phyloP scores from a whole-genome alignment of 805 yeast species.

The Candida succiphila region DNA sequence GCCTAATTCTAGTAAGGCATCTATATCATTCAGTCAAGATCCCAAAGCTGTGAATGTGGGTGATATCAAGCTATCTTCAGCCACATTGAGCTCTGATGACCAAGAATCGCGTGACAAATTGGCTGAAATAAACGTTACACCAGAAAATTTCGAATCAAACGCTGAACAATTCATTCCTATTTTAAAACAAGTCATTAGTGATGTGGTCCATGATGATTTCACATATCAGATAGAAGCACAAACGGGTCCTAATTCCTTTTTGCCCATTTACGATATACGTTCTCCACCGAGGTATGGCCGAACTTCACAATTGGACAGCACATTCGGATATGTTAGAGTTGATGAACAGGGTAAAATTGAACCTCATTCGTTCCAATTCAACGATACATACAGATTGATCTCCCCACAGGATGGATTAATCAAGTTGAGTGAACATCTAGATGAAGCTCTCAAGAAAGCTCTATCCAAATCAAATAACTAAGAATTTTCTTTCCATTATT shows the following conservation, averaged over 20 bases:
- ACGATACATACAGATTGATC: slow-evolving; percentile 47
- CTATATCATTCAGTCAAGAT: slow-evolving; percentile 20
- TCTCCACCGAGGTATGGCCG: slow-evolving; percentile 55
- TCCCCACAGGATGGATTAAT: slow-evolving; percentile 37
- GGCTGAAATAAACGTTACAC: slow-evolving; percentile 6
- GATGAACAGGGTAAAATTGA: slow-evolving; percentile 44
- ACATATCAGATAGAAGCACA: slow-evolving; percentile 47
- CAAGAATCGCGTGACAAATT: background rate
- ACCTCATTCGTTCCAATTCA: slow-evolving; percentile 43
- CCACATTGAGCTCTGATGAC: background rate
- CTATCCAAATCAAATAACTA: no score
- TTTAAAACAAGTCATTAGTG: slow-evolving; percentile 12
- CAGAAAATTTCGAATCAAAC: slow-evolving; percentile 18
- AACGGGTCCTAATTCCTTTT: slow-evolving; percentile 37
- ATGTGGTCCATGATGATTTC: slow-evolving; percentile 32
- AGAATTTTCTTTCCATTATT: no score
- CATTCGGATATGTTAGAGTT: slow-evolving; percentile 60
- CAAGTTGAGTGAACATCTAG: slow-evolving; percentile 40
- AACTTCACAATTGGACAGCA: slow-evolving; percentile 61
- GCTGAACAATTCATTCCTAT: slow-evolving; percentile 13
- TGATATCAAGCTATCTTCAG: slow-evolving; percentile 1
- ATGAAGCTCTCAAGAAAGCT: slow-evolving; percentile 25
- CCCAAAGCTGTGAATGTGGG: slow-evolving; percentile 18
- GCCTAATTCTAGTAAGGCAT: slow-evolving; percentile 1
- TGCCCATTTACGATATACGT: slow-evolving; percentile 69